Conservation (phyloP, 2,329 filamentous ascomycete species). For the Aureobasidium subglaciale region DNA sequence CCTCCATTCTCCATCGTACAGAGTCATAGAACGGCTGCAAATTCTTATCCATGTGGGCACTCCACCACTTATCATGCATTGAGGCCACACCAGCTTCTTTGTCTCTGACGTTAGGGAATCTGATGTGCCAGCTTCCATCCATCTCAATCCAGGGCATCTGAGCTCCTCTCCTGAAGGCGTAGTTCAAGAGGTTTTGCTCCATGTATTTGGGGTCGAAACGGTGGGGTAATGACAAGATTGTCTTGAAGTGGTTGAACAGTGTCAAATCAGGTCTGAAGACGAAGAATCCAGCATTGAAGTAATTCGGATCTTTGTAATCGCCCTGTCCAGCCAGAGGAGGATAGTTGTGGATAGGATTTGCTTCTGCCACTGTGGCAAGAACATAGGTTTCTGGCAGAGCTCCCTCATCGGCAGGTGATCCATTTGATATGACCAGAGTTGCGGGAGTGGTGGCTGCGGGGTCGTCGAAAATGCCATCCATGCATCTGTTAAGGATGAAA, state of each 20-base stretch:
- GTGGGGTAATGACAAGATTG: slow-evolving; percentile 24
- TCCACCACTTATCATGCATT: slow-evolving; percentile 36
- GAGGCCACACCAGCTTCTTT: slow-evolving; percentile 29
- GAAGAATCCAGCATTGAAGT: slow-evolving; percentile 35
- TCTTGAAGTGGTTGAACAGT: slow-evolving; percentile 29
- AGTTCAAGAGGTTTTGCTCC: slow-evolving; percentile 33
- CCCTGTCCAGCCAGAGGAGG: slow-evolving; percentile 27
- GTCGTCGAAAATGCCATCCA: slow-evolving; percentile 29
- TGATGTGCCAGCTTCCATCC: slow-evolving; percentile 31
- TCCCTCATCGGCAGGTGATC: slow-evolving; percentile 19
- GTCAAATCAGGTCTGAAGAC: slow-evolving; percentile 27
- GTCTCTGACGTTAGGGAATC: slow-evolving; percentile 29
- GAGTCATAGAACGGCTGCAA: slow-evolving; percentile 26
- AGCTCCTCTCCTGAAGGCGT: slow-evolving; percentile 28
- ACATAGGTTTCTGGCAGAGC: slow-evolving; percentile 27
- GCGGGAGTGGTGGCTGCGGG: slow-evolving; percentile 21
- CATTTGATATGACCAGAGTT: slow-evolving; percentile 9
- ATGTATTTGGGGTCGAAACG: slow-evolving; percentile 29
- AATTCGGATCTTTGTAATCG: slow-evolving; percentile 26
- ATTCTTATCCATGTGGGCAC: slow-evolving; percentile 24
- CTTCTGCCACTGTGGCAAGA: slow-evolving; percentile 30
- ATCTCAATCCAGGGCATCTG: slow-evolving; percentile 34
- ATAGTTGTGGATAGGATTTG: slow-evolving; percentile 28
- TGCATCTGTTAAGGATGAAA: slow-evolving; percentile 22
- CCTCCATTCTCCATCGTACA: slow-evolving; percentile 30